Base-by-base conservation (phyloP, 768 basidiomycete genomes). In the Lactifluus subvellereus region DNA sequence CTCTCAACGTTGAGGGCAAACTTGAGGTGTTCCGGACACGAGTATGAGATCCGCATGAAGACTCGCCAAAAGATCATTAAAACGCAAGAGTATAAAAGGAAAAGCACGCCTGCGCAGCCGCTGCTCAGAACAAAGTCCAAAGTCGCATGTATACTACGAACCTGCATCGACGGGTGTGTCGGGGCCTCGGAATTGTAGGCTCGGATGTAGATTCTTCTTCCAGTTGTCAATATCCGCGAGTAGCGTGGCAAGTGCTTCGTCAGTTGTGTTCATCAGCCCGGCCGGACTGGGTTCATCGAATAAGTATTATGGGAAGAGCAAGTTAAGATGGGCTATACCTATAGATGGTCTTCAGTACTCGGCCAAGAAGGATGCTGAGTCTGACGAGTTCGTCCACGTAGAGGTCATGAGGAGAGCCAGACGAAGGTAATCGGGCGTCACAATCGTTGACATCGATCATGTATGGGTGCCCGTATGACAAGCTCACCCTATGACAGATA, bases 361-460 rank as follows among this genome's bases (percentile, higher is more conserved):
- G 83, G 10, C 97, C 97, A 40, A 98, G 82, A 59, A 98, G 80
- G 67, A 98, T 87, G 66, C 91, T 93, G 58, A 99, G 77, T 60
- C 94, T 88, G 59, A 96, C 87, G 64, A 98, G 86, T 73, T 97
- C 94, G 70, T 91, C 86, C 79, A 94, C 84, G 75, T 94, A 94
- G 63, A 89, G 73, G 71, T 88, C 85, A 60, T 82, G 80, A 14
- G 83, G 80, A 69, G 93, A 88, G 49, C 91, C 94, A 2, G 91
- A 91, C 9, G 92, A 92, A 1, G 95, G 95, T 38, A 97, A 78
- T 58, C 94, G 87, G 4, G 91, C 89, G 74, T 99, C 96, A 74
- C 97, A 99, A 73, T 99, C 97, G 67, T 89, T 86, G 2, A 98
- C 84, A 73, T 98, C 95, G 65, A 99, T 96, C 89, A 96, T 91